Percentiles rank a stretch among this genome's conserved stretches.
These are phyloP conservation scores for Acanthamoeba comandoni DNA, from an alignment of 208 protist species.

Conservation along the genomic window DNA sequence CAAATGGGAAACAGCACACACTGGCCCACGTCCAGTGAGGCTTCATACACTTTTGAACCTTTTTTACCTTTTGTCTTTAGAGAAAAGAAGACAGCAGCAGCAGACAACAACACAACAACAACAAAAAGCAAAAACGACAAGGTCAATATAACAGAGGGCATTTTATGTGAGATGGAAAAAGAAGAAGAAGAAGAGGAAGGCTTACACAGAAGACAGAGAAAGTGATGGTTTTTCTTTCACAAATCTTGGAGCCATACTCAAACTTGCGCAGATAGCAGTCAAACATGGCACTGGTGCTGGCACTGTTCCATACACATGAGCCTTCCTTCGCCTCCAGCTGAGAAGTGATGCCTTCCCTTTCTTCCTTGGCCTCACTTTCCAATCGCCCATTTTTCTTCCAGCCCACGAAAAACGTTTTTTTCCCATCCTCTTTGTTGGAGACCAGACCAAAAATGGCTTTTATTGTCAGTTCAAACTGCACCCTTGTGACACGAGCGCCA, in stretches of 20 bases:
- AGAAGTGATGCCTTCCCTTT: conserved; percentile 28
- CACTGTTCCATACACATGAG: conserved; percentile 6
- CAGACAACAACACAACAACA: neutral
- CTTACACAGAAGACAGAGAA: conserved; percentile 30
- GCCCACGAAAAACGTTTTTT: neutral
- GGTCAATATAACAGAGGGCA: neutral
- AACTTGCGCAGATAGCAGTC: conserved; percentile 42
- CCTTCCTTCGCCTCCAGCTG: conserved; percentile 27
- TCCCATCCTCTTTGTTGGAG: no score
- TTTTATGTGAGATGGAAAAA: neutral
- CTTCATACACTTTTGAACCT: conserved; percentile 11
- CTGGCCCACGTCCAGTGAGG: conserved; percentile 14
- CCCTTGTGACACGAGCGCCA: no score
- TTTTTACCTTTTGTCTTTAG: neutral
- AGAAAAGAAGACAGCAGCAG: neutral
- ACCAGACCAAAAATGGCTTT: no score
- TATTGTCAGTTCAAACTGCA: no score
- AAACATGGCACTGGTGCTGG: neutral
- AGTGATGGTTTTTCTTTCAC: conserved; percentile 31
- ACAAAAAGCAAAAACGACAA: neutral
- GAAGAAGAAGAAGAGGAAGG: neutral
- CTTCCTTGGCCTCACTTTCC: conserved; percentile 28
- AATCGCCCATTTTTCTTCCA: conserved; percentile 45
- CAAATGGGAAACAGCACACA: conserved; percentile 6
- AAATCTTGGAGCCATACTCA: neutral